Base-by-base conservation (phyloP, 202 grass and related monocot species). In the Musa balbisiana region DNA sequence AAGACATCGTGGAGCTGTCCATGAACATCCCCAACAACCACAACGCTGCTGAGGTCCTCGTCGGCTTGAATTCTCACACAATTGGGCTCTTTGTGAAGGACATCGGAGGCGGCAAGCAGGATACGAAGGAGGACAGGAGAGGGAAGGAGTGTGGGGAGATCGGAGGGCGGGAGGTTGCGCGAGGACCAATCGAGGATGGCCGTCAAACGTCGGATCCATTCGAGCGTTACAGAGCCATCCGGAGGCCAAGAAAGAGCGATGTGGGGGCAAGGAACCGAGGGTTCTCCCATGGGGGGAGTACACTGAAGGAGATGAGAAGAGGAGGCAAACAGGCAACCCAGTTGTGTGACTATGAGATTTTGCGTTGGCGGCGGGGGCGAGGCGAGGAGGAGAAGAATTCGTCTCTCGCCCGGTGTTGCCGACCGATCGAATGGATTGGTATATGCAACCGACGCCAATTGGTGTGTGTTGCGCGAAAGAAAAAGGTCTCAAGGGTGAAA, bases 1-100 rank as follows among this genome's bases (percentile, higher is more conserved):
- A 98, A 83, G 49, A 94, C 91, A 64, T 98, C 91, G 81, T 98
- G 95, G 59, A 98, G 82, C 95, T 98, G 95, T 13, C 95, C 95
- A 63, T 98, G 95, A 43, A 98, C 88, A 74, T 98, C 94, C 23
- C 94, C 94, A 17, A 98, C 94, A 52, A 98, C 85, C 23, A 98
- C 87, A 62, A 93, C 88, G 17, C 74, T 76, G 62, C 83, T 82
- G 8, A 84, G 80, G 27, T 82, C 80, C 15, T 63, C 80, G 2
- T 54, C 22, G 54, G 88, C 82, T 55, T 93, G 84, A 53, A 92
- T 66, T 49, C 83, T 84, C 8, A 98, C 81, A 52, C 86, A 84
- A 79, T 98, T 98, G 76, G 91, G 88, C 73, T 98, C 94, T 64
- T 81, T 86, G 83, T 98, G 95, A 49, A 98, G 89, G 74, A 92